Base-by-base conservation (phyloP, 2,329 filamentous ascomycete genomes). In the Sporothrix schenckii region DNA sequence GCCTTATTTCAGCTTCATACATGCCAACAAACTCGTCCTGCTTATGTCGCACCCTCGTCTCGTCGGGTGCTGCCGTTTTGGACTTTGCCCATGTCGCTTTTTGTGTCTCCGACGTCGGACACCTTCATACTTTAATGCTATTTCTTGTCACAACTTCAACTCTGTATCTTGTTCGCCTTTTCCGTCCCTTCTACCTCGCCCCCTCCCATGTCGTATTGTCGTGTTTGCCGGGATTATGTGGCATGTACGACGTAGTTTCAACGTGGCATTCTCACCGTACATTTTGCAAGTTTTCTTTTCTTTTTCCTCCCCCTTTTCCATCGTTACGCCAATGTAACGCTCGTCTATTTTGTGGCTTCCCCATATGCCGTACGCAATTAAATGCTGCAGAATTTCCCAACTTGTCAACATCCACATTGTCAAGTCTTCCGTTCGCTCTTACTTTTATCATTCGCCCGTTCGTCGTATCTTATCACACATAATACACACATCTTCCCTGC, bases 241-340 rank as follows among this genome's bases (percentile, higher is more conserved):
- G 21, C 13, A 34, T 34, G 6, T 52, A 24, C 7, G 10, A 53
- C 21, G 50, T n/a, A 16, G 30, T 27, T 24, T 24, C 24, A 24
- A 24, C 24, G 2, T n/a, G n/a, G n/a, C n/a, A n/a, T n/a, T n/a
- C n/a, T n/a, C n/a, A n/a, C n/a, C n/a, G n/a, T n/a, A 34, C 54
- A n/a, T 16, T 7, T 58, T 58, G 27, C 24, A 1, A 24, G 30
- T 27, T 30, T 19, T 58, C 14, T 34, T 58, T 34, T 16, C 24
- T 58, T 34, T 30, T 34, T 34, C 27, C 6, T 34, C 1, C 53
- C 53, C 53, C 27, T n/a, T 34, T 34, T 39, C 44, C 44, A 14
- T 61, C 58, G 34, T 61, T n/a, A 21, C 58, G 58, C 24, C 58
- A 21, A 41, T 44, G 34, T n/a, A 44, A 61, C 58, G 19, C 11